phyloP scores from a whole-genome alignment of 2,329 filamentous ascomycete species.

The Cucurbitaria berberidis region DNA sequence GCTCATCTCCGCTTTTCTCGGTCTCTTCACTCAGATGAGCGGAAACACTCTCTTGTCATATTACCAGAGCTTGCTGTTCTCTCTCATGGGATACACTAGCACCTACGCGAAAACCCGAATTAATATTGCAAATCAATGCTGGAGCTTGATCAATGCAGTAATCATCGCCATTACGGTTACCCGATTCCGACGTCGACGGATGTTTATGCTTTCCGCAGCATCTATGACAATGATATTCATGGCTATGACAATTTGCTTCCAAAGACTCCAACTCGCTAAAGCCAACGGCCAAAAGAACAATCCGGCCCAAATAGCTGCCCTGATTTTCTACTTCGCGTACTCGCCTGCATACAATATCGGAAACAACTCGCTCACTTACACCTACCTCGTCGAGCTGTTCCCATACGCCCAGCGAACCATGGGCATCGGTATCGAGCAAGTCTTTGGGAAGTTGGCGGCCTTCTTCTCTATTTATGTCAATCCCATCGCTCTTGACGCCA shows the following conservation, averaged over 20 bases:
- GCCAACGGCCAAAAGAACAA: slow-evolving; percentile 34
- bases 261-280: slow-evolving; percentile 39
- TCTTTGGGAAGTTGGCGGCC: slow-evolving; percentile 58
- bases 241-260: slow-evolving; percentile 60
- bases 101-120: slow-evolving; percentile 49
- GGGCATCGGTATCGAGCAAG: slow-evolving; percentile 64
- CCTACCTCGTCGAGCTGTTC: slow-evolving; percentile 65
- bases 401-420: slow-evolving; percentile 64
- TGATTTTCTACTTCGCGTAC: slow-evolving; percentile 68
- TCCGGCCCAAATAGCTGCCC: slow-evolving; percentile 48
- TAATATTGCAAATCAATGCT: slow-evolving; percentile 51
- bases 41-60: slow-evolving; percentile 50
- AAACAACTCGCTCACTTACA: slow-evolving; percentile 71
- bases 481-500: slow-evolving; percentile 63
- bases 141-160: slow-evolving; percentile 50
- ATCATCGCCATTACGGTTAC: slow-evolving; percentile 49
- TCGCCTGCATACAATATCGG: slow-evolving; percentile 67
- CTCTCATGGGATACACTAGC: slow-evolving; percentile 49
- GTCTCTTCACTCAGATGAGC: slow-evolving; percentile 50
- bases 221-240: slow-evolving; percentile 62
- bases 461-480: slow-evolving; percentile 61
- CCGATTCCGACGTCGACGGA: slow-evolving; percentile 52
- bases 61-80: slow-evolving; percentile 46
- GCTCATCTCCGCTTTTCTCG: slow-evolving; percentile 39
- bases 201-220: slow-evolving; percentile 58